A percentile compares a stretch with the other conserved stretches of the same genome.
These are phyloP conservation scores for Mycena albidolilacea DNA, from an alignment of 768 basidiomycete genomes.

Conservation along the genomic window DNA sequence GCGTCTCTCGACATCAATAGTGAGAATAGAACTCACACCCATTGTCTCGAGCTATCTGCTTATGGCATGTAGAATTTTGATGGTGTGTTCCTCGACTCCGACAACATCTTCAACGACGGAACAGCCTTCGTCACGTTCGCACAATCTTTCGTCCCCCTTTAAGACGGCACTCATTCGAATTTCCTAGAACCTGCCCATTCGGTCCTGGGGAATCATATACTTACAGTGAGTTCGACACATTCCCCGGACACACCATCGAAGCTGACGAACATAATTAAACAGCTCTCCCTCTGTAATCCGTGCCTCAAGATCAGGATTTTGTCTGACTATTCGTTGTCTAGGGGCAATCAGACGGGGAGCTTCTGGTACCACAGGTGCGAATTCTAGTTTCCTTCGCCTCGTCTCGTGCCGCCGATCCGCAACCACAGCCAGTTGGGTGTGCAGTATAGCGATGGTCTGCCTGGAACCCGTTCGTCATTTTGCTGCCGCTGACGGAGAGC, in stretches of 20 bases:
- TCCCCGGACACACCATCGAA: background rate
- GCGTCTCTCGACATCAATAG: constrained; percentile 12
- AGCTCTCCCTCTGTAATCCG: constrained; percentile 29
- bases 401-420: background rate
- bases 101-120: constrained; percentile 27
- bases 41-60: background rate
- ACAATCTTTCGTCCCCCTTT: background rate
- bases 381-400: background rate
- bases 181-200: constrained; percentile 21
- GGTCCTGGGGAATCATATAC: constrained; percentile 31
- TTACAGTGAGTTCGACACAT: constrained; percentile 18
- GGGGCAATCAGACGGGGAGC: constrained; percentile 51
- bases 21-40: constrained; percentile 5
- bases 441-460: constrained; percentile 56
- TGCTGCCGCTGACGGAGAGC: too few species aligned
- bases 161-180: background rate
- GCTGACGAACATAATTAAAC: constrained; percentile 1
- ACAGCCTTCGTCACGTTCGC: constrained; percentile 24
- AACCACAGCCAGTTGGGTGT: constrained; percentile 47
- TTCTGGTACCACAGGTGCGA: constrained; percentile 50
- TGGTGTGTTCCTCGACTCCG: constrained; percentile 21
- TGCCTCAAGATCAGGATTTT: background rate
- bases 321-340: constrained; percentile 5
- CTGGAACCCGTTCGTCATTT: background rate
- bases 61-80: constrained; percentile 25